These are phyloP conservation scores for Neophaeococcomyces mojaviensis DNA, from an alignment of 2,329 filamentous ascomycete species.

Conservation along the genomic window DNA sequence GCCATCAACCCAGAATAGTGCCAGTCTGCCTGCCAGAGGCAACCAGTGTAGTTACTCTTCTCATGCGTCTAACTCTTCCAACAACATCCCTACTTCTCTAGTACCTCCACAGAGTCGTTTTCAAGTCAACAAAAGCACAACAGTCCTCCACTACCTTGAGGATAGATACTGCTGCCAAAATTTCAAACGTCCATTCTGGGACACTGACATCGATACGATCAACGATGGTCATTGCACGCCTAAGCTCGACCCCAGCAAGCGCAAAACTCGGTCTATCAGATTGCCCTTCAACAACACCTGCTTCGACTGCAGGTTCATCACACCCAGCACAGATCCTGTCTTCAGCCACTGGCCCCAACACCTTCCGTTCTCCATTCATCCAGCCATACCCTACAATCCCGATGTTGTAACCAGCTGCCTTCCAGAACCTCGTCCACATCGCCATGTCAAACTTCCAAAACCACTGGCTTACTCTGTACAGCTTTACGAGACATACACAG, in stretches of 20 bases:
- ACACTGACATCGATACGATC: not conserved
- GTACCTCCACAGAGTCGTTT: too few relatives aligned
- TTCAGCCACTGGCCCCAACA: not conserved
- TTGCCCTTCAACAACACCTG: not conserved
- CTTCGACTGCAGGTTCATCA: not conserved
- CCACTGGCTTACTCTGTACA: conserved; percentile 6
- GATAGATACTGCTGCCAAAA: not conserved
- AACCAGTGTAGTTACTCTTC: too few relatives aligned
- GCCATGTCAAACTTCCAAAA: not conserved
- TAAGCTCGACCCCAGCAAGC: not conserved
- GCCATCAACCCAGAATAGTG: too few relatives aligned
- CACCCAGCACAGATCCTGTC: too few relatives aligned
- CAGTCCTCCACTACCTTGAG: not conserved
- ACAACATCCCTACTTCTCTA: not conserved
- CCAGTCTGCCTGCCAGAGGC: too few relatives aligned
- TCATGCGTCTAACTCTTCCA: too few relatives aligned
- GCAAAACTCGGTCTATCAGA: not conserved
- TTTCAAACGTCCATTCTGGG: not conserved
- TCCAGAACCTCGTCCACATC: not conserved
- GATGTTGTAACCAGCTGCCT: too few relatives aligned
- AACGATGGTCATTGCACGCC: not conserved
- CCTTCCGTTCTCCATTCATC: not conserved
- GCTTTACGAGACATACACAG: conserved; percentile 3
- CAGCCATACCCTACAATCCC: not conserved
- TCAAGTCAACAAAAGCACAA: not conserved